Base-by-base conservation (phyloP, 2,329 filamentous ascomycete genomes). In the Pseudocercospora cruenta region DNA sequence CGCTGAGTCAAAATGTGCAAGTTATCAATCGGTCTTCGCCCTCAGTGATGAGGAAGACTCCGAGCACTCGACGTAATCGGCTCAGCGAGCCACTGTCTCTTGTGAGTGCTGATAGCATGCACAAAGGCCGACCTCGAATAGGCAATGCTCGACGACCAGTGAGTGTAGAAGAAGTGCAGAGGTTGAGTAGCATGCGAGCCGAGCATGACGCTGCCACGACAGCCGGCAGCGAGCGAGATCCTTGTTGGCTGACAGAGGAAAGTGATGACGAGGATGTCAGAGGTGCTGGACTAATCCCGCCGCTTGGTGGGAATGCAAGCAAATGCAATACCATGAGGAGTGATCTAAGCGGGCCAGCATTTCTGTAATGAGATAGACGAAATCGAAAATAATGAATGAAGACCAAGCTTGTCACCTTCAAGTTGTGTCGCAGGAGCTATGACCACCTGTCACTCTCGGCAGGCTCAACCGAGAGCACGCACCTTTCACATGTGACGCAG, bases 71-170 rank as follows among this genome's bases (percentile, higher is more conserved):
- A 43, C 61, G 43, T 47, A 69, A 70, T 28, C 60, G 70, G 3
- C 63, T 75, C 21, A 72, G 67, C 55, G 72, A 75, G 43, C 73
- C 74, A 0, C 63, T 74, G 22, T 69, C 68, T 57, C 66, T 76
- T 2, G 67, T 74, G 22, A 72, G 71, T 28, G 72, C 71, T 0
- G 75, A 77, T 49, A 77, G 74, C 58, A 64, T 77, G 64, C 74
- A 67, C 51, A 70, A 67, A 55, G 64, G 61, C 55, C 57, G 65
- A 31, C 71, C 70, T 21, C 57, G 71, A 7, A 58, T 73, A 9
- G 68, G 67, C 19, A 70, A 65, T 19, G 69, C 68, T 22, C 66
- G 70, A 19, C 14, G 58, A 45, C 73, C 69, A 5, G 63, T 74
- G 16, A 72, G 72, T 54, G 70, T 73, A 4, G 70, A 73, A 55